phyloP scores from a whole-genome alignment of 1,139 yeast genomes.

The Geotrichum reessii region DNA sequence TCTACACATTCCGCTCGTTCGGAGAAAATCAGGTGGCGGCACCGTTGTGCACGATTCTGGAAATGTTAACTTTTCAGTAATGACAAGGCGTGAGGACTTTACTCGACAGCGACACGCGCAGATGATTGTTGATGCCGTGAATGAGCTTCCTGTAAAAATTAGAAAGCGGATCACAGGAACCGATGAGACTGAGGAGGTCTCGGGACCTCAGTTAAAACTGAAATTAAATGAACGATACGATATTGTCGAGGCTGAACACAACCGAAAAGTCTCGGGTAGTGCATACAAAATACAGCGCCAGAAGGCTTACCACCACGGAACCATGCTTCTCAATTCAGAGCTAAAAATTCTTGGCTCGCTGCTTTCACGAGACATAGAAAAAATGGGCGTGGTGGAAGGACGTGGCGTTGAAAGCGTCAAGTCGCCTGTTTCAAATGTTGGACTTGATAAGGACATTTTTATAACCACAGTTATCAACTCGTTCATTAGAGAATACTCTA shows the following conservation, averaged over 20 bases:
- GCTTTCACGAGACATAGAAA: constrained; percentile 45
- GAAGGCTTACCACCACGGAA: constrained; percentile 90
- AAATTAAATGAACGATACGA: constrained; percentile 73
- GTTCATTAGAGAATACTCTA: constrained; percentile 39
- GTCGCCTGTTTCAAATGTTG: constrained; percentile 66
- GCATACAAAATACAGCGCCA: constrained; percentile 84
- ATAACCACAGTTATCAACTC: constrained; percentile 43
- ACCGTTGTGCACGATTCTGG: constrained; percentile 95
- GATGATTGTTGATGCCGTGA: constrained; percentile 49
- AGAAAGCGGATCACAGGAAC: constrained; percentile 6
- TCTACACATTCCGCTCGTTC: constrained; percentile 58
- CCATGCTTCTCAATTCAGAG: constrained; percentile 74
- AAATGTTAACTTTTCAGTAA: constrained; percentile 78
- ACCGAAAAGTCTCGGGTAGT: constrained; percentile 72
- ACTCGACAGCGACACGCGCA: constrained; percentile 58
- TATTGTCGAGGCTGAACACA: constrained; percentile 45
- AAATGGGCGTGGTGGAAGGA: constrained; percentile 49
- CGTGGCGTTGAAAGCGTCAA: constrained; percentile 70
- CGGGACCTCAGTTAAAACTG: constrained; percentile 35
- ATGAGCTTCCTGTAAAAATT: constrained; percentile 27
- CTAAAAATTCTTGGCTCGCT: constrained; percentile 53
- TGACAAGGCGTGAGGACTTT: constrained; percentile 65
- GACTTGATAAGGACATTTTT: constrained; percentile 45
- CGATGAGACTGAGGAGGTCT: constrained; percentile 14
- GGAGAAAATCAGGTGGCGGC: constrained; percentile 93